A percentile compares a stretch with the other conserved stretches of the same genome.
These are phyloP conservation scores for Thelonectria discophora DNA, from an alignment of 2,329 filamentous ascomycete genomes.

Conservation along the genomic window DNA sequence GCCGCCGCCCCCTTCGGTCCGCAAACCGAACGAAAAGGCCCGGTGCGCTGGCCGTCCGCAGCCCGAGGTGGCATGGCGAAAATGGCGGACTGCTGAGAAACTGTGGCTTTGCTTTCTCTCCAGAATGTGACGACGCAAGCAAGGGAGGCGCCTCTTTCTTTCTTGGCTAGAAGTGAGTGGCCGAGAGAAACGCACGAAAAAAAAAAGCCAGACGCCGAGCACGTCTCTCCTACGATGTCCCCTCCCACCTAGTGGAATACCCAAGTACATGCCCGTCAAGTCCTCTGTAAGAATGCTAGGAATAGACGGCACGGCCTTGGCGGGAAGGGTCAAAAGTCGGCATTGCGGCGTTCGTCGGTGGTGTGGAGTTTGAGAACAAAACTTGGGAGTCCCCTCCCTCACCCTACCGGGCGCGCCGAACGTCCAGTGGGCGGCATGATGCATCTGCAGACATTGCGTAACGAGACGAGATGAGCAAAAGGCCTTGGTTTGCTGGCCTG, in stretches of 20 bases:
- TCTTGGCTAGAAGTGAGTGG: not conserved
- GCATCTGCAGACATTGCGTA: conserved; percentile 8
- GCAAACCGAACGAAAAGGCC: not conserved
- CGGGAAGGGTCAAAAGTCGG: not conserved
- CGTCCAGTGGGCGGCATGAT: conserved; percentile 8
- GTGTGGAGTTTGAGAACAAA: conserved; percentile 4
- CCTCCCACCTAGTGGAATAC: no score
- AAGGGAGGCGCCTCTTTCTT: no score
- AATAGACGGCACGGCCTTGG: no score
- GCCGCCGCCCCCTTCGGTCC: not conserved
- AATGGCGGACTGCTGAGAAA: not conserved
- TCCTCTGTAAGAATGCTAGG: no score
- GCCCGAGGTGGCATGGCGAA: no score
- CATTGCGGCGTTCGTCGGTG: not conserved
- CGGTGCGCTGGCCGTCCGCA: not conserved
- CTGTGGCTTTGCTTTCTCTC: not conserved
- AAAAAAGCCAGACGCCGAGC: no score
- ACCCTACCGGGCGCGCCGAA: conserved; percentile 20
- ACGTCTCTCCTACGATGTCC: no score
- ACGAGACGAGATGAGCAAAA: not conserved
- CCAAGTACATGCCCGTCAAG: no score
- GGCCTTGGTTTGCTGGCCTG: not conserved
- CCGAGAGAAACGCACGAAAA: not conserved
- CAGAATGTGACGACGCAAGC: no score
- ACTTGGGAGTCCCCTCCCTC: no score